Evolutionary conservation across 305 asterid genomes (phyloP), one percentile per base, ranked within the genome.

Genomic region (Fraxinus albicans): DNA sequence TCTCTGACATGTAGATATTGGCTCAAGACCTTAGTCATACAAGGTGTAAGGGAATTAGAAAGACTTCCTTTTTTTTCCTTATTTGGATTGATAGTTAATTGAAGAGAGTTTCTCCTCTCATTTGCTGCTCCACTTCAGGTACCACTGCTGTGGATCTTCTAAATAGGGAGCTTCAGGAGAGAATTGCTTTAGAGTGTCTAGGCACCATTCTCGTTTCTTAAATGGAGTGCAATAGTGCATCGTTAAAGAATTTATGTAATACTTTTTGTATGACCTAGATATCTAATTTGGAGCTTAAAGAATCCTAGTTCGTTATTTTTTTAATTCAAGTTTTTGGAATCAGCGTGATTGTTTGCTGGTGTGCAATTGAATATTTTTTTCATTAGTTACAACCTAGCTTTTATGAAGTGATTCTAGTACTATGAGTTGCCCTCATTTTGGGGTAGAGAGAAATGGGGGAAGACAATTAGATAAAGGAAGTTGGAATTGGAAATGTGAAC

Each of bases 361-460:
- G 77, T 34, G 53, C 81, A 80, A 47, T 77, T 76, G 25, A n/a
- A 79, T 67, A 38, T 19, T 17, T 74, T 47, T 27, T 17, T 34
- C 79, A 58, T 70, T 76, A 76, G 79, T 63, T 15, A 85, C 42
- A n/a, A 58, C 40, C 31, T 75, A 36, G 77, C 60, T 79, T 65
- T 31, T 75, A 74, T 80, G 19, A 67, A 31, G 17, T 85, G 76
- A 55, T 55, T 31, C 3, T 10, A 55, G 80, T 70, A 47, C 15
- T 63, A 76, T 67, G 31, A 31, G 34, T 55, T 76, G 33, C 29
- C 79, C 44, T 38, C 63, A 29, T 42, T 81, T 34, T 74, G 80
- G 3, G 81, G 73, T 78, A 75, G 80, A 25, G 72, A 53, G 65
- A 60, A 84, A 55, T 38, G 8, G 3, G 27, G 72, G n/a, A 79